Base-by-base conservation (phyloP, 225 moss, liverwort and hornwort species). In the Pleurozium schreberi region DNA sequence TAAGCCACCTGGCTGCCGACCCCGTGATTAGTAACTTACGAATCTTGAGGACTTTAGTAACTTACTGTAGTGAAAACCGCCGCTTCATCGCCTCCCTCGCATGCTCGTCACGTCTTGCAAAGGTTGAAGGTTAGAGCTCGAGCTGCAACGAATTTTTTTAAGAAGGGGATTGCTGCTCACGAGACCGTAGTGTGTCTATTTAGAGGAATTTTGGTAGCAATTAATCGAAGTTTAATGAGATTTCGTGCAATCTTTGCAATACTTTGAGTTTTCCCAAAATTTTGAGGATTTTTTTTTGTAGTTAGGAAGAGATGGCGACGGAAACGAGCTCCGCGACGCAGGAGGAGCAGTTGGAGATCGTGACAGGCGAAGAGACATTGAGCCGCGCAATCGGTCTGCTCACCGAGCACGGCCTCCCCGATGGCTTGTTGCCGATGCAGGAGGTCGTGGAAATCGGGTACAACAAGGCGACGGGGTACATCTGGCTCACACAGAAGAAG, bases 401-500 rank as follows among this genome's bases (percentile, higher is more conserved):
- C 76, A 55, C 38, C 12, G 91, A 95, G 85, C 92, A 94, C 65
- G 89, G 89, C 5, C 75, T 96, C 43, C 96, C 95, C 1, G 63
- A 91, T 57, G 96, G 96, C 22, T 80, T 96, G 53, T 34, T 96
- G 28, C 96, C 94, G 1, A 65, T 96, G 62, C 50, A 93, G 74
- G 90, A 96, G 74, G 95, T 94, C 79, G 85, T 92, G 74, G 96
- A 96, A 90, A 87, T 92, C 49, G 96, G 96, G 4, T 92, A 87
- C 89, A 92, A 93, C 86, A 90, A 92, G 78, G 90, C 88, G 30
- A 96, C 96, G 1, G 92, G 96, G 8, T 95, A 89, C 80, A 90
- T 96, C 67, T 96, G 96, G 95, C 88, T 96, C 79, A 92, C 90
- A 6, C 94, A 95, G 89, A 92, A 94, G 93, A 95, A 96, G 85